Evolutionary conservation across 2,329 filamentous ascomycete species (phyloP).

Genomic region (Grosmannia huntii): DNA sequence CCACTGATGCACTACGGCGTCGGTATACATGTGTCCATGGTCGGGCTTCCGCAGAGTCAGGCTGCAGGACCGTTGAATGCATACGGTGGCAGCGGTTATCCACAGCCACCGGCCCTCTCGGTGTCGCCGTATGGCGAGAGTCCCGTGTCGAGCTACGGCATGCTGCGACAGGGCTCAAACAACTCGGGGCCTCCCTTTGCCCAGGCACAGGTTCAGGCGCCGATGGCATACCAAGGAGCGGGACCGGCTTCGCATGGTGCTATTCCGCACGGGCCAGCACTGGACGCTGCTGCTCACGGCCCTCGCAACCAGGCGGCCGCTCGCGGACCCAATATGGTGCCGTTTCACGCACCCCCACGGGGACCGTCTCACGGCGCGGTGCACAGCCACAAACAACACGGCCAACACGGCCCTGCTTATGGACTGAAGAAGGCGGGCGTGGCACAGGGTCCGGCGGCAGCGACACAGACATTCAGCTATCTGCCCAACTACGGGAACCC

Average conservation of each 20-base stretch:
- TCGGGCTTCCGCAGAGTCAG: neutral
- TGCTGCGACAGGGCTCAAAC: constrained; percentile 44
- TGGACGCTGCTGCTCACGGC: neutral
- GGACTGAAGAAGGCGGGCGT: constrained; percentile 22
- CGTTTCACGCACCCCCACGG: constrained; percentile 1
- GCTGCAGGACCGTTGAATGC: neutral
- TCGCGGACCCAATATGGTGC: neutral
- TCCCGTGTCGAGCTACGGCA: constrained; percentile 31
- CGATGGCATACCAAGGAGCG: neutral
- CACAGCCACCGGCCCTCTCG: constrained; percentile 25
- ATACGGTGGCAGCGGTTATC: constrained; percentile 23
- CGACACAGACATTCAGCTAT: constrained; percentile 34
- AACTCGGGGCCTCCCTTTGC: constrained; percentile 40
- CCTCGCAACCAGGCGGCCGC: neutral
- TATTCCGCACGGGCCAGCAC: constrained; percentile 8
- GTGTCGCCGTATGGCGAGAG: constrained; percentile 30
- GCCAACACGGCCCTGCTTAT: constrained; percentile 18
- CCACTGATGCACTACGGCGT: constrained; percentile 33
- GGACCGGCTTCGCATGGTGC: neutral
- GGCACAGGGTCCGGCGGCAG: constrained; percentile 8
- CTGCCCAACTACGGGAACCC: constrained; percentile 47
- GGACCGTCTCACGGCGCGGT: constrained; percentile 18
- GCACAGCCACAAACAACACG: constrained; percentile 16
- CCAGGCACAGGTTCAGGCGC: constrained; percentile 16
- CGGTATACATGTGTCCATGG: constrained; percentile 9